phyloP scores from a whole-genome alignment of 306 rosid genomes.

The Morella rubra region DNA sequence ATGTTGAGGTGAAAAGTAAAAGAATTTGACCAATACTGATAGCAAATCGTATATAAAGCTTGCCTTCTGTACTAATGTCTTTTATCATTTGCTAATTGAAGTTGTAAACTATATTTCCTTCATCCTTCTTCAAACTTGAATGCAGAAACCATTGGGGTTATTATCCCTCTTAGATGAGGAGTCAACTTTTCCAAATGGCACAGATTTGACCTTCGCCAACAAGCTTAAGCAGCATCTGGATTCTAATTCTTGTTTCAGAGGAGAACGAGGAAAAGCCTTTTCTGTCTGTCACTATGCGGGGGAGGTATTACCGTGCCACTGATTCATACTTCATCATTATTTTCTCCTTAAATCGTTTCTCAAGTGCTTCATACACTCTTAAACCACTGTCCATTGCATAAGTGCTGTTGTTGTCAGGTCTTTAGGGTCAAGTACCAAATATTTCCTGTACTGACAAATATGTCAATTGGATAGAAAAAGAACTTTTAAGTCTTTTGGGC shows the following conservation, averaged over 20 bases:
- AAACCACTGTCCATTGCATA: background rate
- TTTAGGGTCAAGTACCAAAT: background rate
- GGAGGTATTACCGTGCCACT: constrained; percentile 67
- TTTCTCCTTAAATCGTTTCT: constrained; percentile 12
- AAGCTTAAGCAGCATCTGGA: constrained; percentile 94
- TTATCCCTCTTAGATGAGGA: constrained; percentile 92
- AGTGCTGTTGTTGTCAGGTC: background rate
- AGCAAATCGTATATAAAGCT: constrained; percentile 2
- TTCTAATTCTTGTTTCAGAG: constrained; percentile 78
- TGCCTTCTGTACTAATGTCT: constrained; percentile 7
- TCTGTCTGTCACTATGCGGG: constrained; percentile 93
- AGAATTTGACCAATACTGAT: background rate
- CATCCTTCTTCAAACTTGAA: constrained; percentile 21
- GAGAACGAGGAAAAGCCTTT: constrained; percentile 86
- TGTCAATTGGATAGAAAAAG: background rate
- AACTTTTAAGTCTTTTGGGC: constrained; percentile 6
- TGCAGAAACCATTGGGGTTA: constrained; percentile 97
- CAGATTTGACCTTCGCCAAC: constrained; percentile 88
- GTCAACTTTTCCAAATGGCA: constrained; percentile 97
- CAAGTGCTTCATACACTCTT: constrained; percentile 9
- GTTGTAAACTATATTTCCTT: constrained; percentile 22
- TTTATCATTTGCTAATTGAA: constrained; percentile 3
- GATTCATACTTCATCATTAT: constrained; percentile 15
- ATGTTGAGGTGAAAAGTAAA: constrained; percentile 11
- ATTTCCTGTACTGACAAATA: background rate